These are phyloP conservation scores for Teunomyces cretensis DNA, from an alignment of 805 yeast species.

Conservation along the genomic window DNA sequence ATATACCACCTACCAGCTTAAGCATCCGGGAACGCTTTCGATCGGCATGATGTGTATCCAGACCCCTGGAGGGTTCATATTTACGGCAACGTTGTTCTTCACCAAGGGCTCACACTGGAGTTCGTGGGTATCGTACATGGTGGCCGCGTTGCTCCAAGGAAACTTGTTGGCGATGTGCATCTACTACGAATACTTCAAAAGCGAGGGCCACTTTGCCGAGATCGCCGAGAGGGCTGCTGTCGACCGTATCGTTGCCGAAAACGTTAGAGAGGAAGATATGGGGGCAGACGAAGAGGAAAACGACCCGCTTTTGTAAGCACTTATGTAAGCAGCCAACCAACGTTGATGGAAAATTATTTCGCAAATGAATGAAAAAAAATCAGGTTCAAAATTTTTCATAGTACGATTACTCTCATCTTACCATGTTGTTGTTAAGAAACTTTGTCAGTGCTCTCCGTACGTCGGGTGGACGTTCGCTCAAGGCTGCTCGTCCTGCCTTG, in stretches of 20 bases:
- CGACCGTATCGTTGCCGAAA: constrained; percentile 30
- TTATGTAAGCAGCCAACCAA: constrained; percentile 1
- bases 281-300: constrained; percentile 4
- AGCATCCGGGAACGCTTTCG: constrained; percentile 79
- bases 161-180: constrained; percentile 61
- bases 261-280: constrained; percentile 7
- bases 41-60: constrained; percentile 81
- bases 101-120: constrained; percentile 84
- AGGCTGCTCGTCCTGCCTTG: constrained; percentile 27
- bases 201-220: constrained; percentile 22
- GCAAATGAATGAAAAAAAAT: neutral
- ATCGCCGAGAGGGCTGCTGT: constrained; percentile 27
- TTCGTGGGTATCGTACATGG: constrained; percentile 77
- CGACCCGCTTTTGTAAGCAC: constrained; percentile 1
- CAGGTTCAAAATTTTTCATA: constrained; percentile 5
- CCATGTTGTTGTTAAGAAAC: constrained; percentile 25
- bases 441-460: constrained; percentile 28
- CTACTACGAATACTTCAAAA: constrained; percentile 31
- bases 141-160: constrained; percentile 70
- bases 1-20: constrained; percentile 61
- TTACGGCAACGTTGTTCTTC: constrained; percentile 69
- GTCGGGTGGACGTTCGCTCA: constrained; percentile 20
- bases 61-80: constrained; percentile 84
- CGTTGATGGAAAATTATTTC: neutral
- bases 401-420: constrained; percentile 5